phyloP scores from a whole-genome alignment of 352 stramenopile species.

The Phytophthora rubi region DNA sequence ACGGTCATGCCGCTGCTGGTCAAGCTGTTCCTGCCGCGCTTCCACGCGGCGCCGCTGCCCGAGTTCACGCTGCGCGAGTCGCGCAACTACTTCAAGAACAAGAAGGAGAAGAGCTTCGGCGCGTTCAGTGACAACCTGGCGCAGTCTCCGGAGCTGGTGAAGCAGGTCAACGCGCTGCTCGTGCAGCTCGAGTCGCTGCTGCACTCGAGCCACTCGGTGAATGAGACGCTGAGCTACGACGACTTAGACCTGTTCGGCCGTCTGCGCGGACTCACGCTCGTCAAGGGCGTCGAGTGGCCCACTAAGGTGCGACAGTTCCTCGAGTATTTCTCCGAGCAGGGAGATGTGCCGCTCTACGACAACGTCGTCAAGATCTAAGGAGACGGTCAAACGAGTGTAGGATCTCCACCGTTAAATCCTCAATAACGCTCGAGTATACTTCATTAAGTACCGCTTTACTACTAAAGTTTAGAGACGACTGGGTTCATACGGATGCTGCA shows the following conservation, averaged over 20 bases:
- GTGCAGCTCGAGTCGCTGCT: conserved; percentile 45
- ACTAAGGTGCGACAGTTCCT: conserved; percentile 55
- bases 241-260: conserved; percentile 60
- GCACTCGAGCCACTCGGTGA: conserved; percentile 51
- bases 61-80: conserved; percentile 55
- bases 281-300: conserved; percentile 60
- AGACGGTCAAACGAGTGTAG: not conserved
- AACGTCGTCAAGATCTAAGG: conserved; percentile 55
- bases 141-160: conserved; percentile 47
- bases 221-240: conserved; percentile 57
- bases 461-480: not conserved
- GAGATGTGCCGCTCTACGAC: conserved; percentile 56
- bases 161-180: conserved; percentile 48
- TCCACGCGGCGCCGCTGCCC: conserved; percentile 45
- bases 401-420: too few species aligned
- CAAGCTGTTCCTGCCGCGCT: conserved; percentile 50
- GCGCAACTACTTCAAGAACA: conserved; percentile 57
- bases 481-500: conserved; percentile 47
- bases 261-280: conserved; percentile 56
- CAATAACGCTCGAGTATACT: too few species aligned
- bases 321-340: conserved; percentile 47
- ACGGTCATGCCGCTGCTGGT: conserved; percentile 35
- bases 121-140: conserved; percentile 46
- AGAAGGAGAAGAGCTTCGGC: conserved; percentile 58
- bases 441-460: too few species aligned